Evolutionary conservation across 768 basidiomycete genomes (phyloP), one percentile per base, ranked within the genome.

Genomic region (Lentinula sp.): DNA sequence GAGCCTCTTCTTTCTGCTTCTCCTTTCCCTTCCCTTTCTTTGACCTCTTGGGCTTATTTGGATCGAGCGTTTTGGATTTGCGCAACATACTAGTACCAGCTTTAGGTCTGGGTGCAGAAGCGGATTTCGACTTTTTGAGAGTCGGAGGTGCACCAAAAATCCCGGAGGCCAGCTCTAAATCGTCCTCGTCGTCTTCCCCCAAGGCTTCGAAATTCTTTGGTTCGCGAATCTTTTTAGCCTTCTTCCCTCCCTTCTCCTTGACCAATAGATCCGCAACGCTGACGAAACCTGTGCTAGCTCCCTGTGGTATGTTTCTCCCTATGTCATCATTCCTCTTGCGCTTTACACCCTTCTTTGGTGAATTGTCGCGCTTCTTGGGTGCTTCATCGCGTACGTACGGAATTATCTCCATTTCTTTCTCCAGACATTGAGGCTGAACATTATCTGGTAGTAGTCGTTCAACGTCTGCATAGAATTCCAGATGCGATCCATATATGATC

Each of bases 381-480:
- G 68, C 71, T 45, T 79, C 76, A 63, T 81, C 79, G 42, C 86
- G 84, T 36, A 83, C 78, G 65, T 90, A 87, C 64, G 85, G 82
- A 66, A 88, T 84, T 42, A 95, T 90, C 55, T 89, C 88, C 85
- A 97, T 93, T 20, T 75, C 78, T 74, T 87, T 88, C 73, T 95
- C 91, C 37, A 93, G 72, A 65, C 85, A 88, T 62, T 84, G 78
- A 0, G 95, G 95, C 48, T 88, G 86, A 64, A 88, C 73, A 63
- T 91, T 81, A 41, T 81, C 83, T 0, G 96, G 95, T 3, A 98
- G 76, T 10, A 99, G 77, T 0, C 93, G 89, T 61, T 87, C 84
- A 55, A 96, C 91, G 70, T 99, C 97, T n/a, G 81, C 86, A 67
- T 94, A 99, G 9, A 98, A 81, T 71, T 98, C 95, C 36, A 97